A percentile compares a stretch with the other conserved stretches of the same genome.
phyloP scores from a whole-genome alignment of 768 basidiomycete species.

The Leccinum subtestaceum region DNA sequence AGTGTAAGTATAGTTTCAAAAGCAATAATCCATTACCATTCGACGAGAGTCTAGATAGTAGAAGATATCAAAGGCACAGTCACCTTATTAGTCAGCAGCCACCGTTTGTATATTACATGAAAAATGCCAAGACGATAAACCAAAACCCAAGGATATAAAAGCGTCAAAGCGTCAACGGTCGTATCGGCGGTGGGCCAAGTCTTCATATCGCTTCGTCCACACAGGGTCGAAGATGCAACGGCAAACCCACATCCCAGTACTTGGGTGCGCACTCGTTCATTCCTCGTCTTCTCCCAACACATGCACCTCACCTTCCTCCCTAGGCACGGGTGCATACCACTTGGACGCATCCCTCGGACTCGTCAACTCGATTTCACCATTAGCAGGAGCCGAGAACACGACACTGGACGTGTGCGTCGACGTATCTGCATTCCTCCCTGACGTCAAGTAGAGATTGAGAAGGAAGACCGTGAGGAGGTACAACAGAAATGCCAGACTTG shows the following conservation, averaged over 20 bases:
- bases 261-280: constrained; percentile 1
- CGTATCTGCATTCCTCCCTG: constrained; percentile 53
- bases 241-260: too few species aligned
- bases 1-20: too few species aligned
- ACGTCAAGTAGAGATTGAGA: constrained; percentile 63
- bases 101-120: too few species aligned
- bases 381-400: constrained; percentile 22
- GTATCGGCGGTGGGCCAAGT: neutral
- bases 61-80: too few species aligned
- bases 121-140: neutral
- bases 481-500: constrained; percentile 62
- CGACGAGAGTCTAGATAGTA: too few species aligned
- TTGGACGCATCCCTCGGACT: constrained; percentile 39
- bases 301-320: constrained; percentile 36
- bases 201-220: neutral
- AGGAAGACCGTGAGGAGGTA: constrained; percentile 73
- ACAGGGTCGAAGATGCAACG: neutral
- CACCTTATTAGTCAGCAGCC: too few species aligned
- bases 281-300: constrained; percentile 55
- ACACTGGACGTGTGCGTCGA: constrained; percentile 1
- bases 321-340: constrained; percentile 67
- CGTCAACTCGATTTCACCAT: constrained; percentile 44
- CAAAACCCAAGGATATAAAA: neutral
- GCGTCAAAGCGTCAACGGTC: neutral
- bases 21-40: too few species aligned